These are phyloP conservation scores for Dactylellina leptospora DNA, from an alignment of 2,329 filamentous ascomycete species.

Conservation along the genomic window DNA sequence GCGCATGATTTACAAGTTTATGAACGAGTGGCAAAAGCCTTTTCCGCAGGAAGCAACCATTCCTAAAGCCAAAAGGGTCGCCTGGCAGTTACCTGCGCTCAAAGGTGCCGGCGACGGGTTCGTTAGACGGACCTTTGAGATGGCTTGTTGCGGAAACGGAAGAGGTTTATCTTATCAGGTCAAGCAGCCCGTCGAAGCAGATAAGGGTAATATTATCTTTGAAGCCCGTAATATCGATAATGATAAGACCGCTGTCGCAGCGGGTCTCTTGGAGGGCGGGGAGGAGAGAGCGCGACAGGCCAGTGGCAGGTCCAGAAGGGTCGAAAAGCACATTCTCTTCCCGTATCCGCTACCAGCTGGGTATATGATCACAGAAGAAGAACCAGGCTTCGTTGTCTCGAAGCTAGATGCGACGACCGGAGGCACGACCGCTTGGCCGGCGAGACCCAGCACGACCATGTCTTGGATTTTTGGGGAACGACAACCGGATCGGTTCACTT, in stretches of 20 bases:
- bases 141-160: slow-evolving; percentile 51
- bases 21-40: slow-evolving; percentile 54
- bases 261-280: slow-evolving; percentile 32
- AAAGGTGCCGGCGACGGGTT: slow-evolving; percentile 54
- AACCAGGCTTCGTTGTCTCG: slow-evolving; percentile 54
- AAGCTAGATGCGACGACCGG: slow-evolving; percentile 55
- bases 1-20: slow-evolving; percentile 56
- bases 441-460: too few relatives aligned
- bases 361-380: slow-evolving; percentile 54
- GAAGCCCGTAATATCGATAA: slow-evolving; percentile 48
- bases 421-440: too few relatives aligned
- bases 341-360: slow-evolving; percentile 55
- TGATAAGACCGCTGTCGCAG: slow-evolving; percentile 37
- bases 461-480: slow-evolving; percentile 56
- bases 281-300: slow-evolving; percentile 51
- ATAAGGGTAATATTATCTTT: slow-evolving; percentile 50
- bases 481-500: slow-evolving; percentile 56
- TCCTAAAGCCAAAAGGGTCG: slow-evolving; percentile 53
- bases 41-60: slow-evolving; percentile 54
- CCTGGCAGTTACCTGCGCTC: slow-evolving; percentile 52
- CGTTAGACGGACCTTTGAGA: slow-evolving; percentile 52
- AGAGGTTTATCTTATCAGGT: slow-evolving; percentile 41
- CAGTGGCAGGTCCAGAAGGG: slow-evolving; percentile 51
- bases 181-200: slow-evolving; percentile 47
- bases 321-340: slow-evolving; percentile 54